Base-by-base conservation (phyloP, 805 yeast genomes). In the Yarrowia alimentaria region DNA sequence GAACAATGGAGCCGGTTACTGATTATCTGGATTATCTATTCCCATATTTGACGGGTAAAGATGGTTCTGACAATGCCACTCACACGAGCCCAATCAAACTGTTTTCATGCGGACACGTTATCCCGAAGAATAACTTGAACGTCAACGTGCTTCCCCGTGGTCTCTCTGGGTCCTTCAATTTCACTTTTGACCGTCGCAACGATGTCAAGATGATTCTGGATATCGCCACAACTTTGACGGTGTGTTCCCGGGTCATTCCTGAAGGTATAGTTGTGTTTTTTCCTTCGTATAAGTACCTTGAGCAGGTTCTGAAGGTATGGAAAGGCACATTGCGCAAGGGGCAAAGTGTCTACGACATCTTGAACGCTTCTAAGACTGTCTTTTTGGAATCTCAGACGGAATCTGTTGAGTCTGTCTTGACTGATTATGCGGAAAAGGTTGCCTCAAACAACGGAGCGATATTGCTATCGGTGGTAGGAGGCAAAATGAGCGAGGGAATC, bases 401-500 rank as follows among this genome's bases (percentile, higher is more conserved):
- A 7, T 66, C 72, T 2, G 76, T 78, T 0, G 78, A 73, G 2
- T 64, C 64, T 18, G 67, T 78, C 0, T 64, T 89, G 12, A 55
- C 63, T 1, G 76, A 73, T 3, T 90, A 83, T 58, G 65, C 80
- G 1, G 58, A 65, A 1, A 60, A 69, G 0, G 71, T 82, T 9
- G 11, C 56, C 3, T n/a, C n/a, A n/a, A n/a, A n/a, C n/a, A 48
- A 57, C 47, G 53, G 93, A 1, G 90, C 94, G 0, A 58, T 85
- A 1, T 64, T 90, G 4, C 69, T 91, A 21, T 80, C 96, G 0
- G 95, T 91, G 1, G 95, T 91, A 12, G 96, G 96, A 1, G 98
- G 97, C 0, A 83, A 83, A 60, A 72, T 90, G 68, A 86, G 95
- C 0, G 98, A 90, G 64, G 98, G 98, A 5, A 91, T 90, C 33